Evolutionary conservation across 805 yeast species (phyloP), one percentile per base, ranked within the genome.

Genomic region (Teunomyces cretensis): DNA sequence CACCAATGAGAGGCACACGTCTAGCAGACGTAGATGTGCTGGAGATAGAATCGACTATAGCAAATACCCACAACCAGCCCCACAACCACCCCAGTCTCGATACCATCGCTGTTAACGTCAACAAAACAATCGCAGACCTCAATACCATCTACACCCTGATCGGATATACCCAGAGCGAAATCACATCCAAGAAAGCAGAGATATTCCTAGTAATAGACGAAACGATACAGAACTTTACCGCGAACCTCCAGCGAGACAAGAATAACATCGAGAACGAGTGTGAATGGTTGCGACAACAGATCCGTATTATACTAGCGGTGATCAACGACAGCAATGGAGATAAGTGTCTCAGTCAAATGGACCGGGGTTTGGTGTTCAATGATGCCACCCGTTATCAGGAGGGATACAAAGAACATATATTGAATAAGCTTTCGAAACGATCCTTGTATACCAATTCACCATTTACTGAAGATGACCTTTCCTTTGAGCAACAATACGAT

Each of bases 161-260:
- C 33, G 87, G 87, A 1, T 80, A 76, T 54, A 70, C 83, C 1
- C 58, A 68, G n/a, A 54, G 59, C 7, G 84, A 80, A 45, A 74
- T 79, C 2, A 56, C 73, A 11, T 61, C 61, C 30, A 81, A 79
- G 51, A 81, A 79, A 51, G 61, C 72, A 28, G 68, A 70, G 36
- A 73, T 81, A 11, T 80, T 81, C 51, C 70, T 63, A 12, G 70
- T 70, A 4, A 66, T 81, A 5, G 75, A 81, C 30, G 68, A 69
- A 22, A 75, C 81, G 1, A 77, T 81, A 26, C 61, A 69, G 15
- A 66, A 69, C 47, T 78, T 64, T 47, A 54, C 68, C 2, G 39
- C 43, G 17, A 58, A 47, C 30, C 46, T 68, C n/a, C 62, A 61
- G 35, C 54, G 74, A 43, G 76, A 72, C 49, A 68, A 65, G 54